Conservation (phyloP, 163 green algal genomes). For the Scenedesmus sp. region DNA sequence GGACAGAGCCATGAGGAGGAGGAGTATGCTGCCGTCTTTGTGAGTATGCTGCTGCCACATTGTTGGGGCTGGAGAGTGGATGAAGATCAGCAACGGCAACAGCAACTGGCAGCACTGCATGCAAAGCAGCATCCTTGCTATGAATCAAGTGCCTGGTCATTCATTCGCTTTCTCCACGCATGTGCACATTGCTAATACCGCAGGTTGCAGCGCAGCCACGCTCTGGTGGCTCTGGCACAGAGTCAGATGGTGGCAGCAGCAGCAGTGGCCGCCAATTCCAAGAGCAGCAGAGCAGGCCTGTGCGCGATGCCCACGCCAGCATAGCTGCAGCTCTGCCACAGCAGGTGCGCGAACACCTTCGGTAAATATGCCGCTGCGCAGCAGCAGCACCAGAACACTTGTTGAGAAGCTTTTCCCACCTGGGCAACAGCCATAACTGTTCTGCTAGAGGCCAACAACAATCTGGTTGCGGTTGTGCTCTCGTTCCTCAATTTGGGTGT, state of each 20-base stretch:
- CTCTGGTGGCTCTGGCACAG: background rate
- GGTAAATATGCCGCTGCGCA: background rate
- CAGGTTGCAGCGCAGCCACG: slow-evolving; percentile 4
- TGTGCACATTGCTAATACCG: background rate
- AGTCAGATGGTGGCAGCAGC: background rate
- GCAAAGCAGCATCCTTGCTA: background rate
- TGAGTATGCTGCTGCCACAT: background rate
- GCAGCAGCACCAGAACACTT: background rate
- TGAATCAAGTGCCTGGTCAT: background rate
- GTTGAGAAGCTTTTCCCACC: background rate
- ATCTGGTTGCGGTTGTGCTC: background rate
- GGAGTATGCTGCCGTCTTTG: slow-evolving; percentile 16
- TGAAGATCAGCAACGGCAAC: background rate
- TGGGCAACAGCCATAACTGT: background rate
- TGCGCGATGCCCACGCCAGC: background rate
- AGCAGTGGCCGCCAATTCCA: background rate
- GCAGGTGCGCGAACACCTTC: background rate
- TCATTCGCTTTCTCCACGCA: background rate
- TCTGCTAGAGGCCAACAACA: background rate
- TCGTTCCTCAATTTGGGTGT: background rate
- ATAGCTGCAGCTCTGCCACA: background rate
- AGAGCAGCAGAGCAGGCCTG: slow-evolving; percentile 14
- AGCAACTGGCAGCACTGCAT: background rate
- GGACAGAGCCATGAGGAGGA: background rate
- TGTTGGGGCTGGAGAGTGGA: background rate